phyloP scores from a whole-genome alignment of 495 filamentous ascomycete genomes.

The Penicillium paradoxum region DNA sequence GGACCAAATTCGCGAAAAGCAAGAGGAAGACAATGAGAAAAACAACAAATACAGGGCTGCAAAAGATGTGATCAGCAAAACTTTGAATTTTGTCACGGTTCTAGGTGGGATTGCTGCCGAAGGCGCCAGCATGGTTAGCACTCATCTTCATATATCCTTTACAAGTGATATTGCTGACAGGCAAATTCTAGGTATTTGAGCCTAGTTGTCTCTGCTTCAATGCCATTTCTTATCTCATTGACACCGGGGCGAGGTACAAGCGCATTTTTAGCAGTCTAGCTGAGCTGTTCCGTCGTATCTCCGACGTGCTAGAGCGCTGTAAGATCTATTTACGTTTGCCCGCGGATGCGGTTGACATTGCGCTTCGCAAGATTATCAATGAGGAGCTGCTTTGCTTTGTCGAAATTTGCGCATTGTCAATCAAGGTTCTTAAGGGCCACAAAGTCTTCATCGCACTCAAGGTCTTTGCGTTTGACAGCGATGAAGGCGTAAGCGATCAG shows the following conservation, averaged over 20 bases:
- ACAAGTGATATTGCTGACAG: neutral
- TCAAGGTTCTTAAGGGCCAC: constrained; percentile 22
- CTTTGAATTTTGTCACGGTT: constrained; percentile 13
- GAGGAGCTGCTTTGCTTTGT: constrained; percentile 26
- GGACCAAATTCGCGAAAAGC: constrained; percentile 17
- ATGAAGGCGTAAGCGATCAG: constrained; percentile 23
- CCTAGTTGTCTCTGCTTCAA: constrained; percentile 24
- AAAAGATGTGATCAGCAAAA: constrained; percentile 18
- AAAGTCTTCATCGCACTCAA: constrained; percentile 26
- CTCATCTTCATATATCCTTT: too few species aligned
- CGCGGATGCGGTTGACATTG: constrained; percentile 17
- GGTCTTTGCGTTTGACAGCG: constrained; percentile 22
- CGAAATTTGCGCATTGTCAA: constrained; percentile 23
- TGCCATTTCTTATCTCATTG: constrained; percentile 22
- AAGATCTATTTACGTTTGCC: constrained; percentile 26
- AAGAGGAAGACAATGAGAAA: constrained; percentile 15
- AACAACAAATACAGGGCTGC: constrained; percentile 16
- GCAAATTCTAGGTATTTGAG: constrained; percentile 14
- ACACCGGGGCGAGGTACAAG: constrained; percentile 24
- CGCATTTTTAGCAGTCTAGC: constrained; percentile 25
- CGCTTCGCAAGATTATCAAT: constrained; percentile 24
- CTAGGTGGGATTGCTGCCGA: constrained; percentile 20
- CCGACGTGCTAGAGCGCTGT: constrained; percentile 24
- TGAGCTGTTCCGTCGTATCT: constrained; percentile 20
- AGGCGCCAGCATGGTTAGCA: constrained; percentile 20